A percentile compares a stretch with the other conserved stretches of the same genome.
phyloP scores from a whole-genome alignment of 176 grass and related monocot genomes.

The Musa itinerans region DNA sequence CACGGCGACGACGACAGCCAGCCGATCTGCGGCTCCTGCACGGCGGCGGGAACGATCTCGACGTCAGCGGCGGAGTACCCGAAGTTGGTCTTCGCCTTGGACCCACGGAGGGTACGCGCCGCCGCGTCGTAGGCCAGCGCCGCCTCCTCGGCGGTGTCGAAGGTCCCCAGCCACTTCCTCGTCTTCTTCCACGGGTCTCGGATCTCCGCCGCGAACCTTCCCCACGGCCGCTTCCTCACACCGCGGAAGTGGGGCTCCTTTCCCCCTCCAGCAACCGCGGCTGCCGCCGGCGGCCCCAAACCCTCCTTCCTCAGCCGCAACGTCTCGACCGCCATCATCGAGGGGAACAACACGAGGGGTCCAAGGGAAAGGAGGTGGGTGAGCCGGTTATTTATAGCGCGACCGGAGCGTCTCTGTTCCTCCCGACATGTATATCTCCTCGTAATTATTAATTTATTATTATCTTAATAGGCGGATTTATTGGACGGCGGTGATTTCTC shows the following conservation, averaged over 20 bases:
- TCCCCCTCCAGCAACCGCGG: too few relatives aligned
- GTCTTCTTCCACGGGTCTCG: conserved; percentile 1
- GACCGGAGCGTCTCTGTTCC: too few relatives aligned
- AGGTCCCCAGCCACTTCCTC: neutral
- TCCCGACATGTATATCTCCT: too few relatives aligned
- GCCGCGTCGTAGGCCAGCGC: conserved; percentile 14
- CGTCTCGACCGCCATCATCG: too few relatives aligned
- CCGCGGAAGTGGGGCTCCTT: neutral
- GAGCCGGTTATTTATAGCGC: too few relatives aligned
- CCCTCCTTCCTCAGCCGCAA: too few relatives aligned
- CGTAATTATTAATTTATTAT: too few relatives aligned
- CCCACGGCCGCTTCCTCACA: conserved; percentile 1
- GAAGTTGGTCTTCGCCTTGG: conserved; percentile 1
- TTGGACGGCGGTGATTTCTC: too few relatives aligned
- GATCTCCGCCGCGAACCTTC: neutral
- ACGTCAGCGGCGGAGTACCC: neutral
- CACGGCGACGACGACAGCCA: neutral
- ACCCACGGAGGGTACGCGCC: neutral
- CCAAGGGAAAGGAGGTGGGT: too few relatives aligned
- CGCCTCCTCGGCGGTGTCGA: conserved; percentile 5
- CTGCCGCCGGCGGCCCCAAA: too few relatives aligned
- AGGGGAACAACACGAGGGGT: too few relatives aligned
- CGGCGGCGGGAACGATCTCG: neutral
- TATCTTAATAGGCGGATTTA: too few relatives aligned
- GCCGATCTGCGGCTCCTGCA: neutral